Conservation (phyloP, 352 stramenopile genomes). For the Pythium graminicola region DNA sequence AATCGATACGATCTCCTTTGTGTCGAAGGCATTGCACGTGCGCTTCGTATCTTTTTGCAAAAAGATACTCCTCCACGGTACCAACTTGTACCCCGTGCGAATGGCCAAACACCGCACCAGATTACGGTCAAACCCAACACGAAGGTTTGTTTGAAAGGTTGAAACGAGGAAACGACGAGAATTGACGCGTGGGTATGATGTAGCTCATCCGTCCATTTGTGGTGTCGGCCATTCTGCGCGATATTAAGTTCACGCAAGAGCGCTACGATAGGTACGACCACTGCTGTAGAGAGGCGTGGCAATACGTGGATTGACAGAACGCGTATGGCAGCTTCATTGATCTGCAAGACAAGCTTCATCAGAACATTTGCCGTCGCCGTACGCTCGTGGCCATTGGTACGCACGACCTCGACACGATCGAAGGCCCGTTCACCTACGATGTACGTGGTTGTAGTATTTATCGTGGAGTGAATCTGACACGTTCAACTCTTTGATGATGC, state of each 20-base stretch:
- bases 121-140: slow-evolving; percentile 85
- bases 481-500: not conserved
- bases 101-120: slow-evolving; percentile 52
- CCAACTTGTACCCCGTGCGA: slow-evolving; percentile 48
- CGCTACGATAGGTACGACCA: slow-evolving; percentile 90
- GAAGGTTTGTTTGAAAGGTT: slow-evolving; percentile 34
- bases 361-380: slow-evolving; percentile 98
- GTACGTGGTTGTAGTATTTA: slow-evolving; percentile 26
- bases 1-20: slow-evolving; percentile 99
- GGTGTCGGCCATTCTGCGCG: slow-evolving; percentile 95
- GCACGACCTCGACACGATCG: slow-evolving; percentile 96
- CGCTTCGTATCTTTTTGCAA: slow-evolving; percentile 96
- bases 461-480: not conserved
- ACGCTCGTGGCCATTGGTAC: slow-evolving; percentile 99
- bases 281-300: too few relatives aligned
- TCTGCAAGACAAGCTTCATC: slow-evolving; percentile 99
- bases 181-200: not conserved
- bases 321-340: slow-evolving; percentile 93
- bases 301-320: not conserved
- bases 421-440: slow-evolving; percentile 92
- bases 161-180: not conserved
- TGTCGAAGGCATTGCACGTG: slow-evolving; percentile 96
- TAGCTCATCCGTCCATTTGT: slow-evolving; percentile 94
- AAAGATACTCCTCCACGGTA: slow-evolving; percentile 91
- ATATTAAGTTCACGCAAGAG: slow-evolving; percentile 94